Evolutionary conservation across 2,329 filamentous ascomycete species (phyloP), one percentile per base, ranked within the genome.

Genomic region (Pleoardoris graminearum): DNA sequence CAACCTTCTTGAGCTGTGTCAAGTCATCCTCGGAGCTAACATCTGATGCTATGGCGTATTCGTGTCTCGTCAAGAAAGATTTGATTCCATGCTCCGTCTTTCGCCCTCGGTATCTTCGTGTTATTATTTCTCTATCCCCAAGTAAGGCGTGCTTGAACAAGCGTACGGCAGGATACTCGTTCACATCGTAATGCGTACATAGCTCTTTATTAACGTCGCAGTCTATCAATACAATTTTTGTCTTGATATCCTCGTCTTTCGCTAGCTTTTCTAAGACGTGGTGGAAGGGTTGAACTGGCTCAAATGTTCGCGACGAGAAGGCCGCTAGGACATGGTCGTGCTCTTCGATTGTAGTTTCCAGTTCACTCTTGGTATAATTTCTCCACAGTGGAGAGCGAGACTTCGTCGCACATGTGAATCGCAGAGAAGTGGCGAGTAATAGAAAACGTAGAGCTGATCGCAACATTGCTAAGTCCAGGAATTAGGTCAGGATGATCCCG

Each of bases 81-180:
- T 32, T 32, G 4, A 65, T 54, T 1, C 48, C 60, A 10, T 50
- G 23, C 19, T 17, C 37, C 1, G 55, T 65, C 12, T 56, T 52
- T 14, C 43, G 43, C 2, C 62, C 63, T 7, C 63, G 50, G 25
- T 65, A 67, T 21, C 62, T 53, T 16, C 19, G 50, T 4, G 53
- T 29, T n/a, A 45, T 43, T 2, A 47, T 33, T 8, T 46, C 53
- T 14, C 49, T 19, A 4, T 32, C 46, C 8, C 48, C 37, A 21
- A 38, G 12, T 25, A 10, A 30, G 2, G 14, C 38, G 16, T 25
- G 38, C 21, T 53, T 44, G 29, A 61, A 62, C 8, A 65, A 32
- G 5, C 60, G 51, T 16, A 67, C 41, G 5, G 62, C 54, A 8
- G 63, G 63, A 48, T 61, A 67, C 2, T 57, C 51, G 27, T 64